A percentile compares a stretch with the other conserved stretches of the same genome.
These are phyloP conservation scores for Medicago ruthenica DNA, from an alignment of 306 rosid genomes.

Conservation along the genomic window DNA sequence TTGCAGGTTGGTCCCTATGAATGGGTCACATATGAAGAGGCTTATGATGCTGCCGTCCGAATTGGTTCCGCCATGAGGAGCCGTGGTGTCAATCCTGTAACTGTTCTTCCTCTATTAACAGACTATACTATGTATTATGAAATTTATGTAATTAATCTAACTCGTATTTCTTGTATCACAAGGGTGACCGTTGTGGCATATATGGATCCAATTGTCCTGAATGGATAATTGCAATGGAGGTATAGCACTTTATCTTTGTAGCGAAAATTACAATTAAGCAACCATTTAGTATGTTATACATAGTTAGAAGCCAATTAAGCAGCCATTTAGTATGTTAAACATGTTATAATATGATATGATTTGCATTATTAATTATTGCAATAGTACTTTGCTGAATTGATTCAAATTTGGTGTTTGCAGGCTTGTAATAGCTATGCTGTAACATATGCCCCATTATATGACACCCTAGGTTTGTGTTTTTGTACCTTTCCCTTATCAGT, in stretches of 20 bases:
- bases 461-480: constrained; percentile 74
- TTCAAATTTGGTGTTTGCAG: constrained; percentile 52
- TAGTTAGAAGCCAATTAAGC: background rate
- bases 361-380: background rate
- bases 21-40: constrained; percentile 67
- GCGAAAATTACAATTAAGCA: constrained; percentile 1
- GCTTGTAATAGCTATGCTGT: constrained; percentile 86
- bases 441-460: constrained; percentile 83
- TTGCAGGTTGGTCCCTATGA: constrained; percentile 56
- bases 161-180: constrained; percentile 12
- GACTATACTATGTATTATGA: background rate
- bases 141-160: constrained; percentile 18
- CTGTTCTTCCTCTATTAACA: constrained; percentile 27
- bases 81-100: constrained; percentile 79
- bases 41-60: constrained; percentile 63
- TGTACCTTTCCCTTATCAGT: constrained; percentile 19
- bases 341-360: constrained; percentile 4
- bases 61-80: constrained; percentile 79
- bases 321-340: background rate
- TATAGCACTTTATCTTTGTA: constrained; percentile 44
- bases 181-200: constrained; percentile 94
- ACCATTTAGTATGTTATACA: constrained; percentile 13
- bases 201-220: constrained; percentile 84
- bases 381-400: background rate
- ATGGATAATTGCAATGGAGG: constrained; percentile 94